A percentile compares a stretch with the other conserved stretches of the same genome.
Conservation (phyloP, 306 rosid genomes). For the Vicia villosa region DNA sequence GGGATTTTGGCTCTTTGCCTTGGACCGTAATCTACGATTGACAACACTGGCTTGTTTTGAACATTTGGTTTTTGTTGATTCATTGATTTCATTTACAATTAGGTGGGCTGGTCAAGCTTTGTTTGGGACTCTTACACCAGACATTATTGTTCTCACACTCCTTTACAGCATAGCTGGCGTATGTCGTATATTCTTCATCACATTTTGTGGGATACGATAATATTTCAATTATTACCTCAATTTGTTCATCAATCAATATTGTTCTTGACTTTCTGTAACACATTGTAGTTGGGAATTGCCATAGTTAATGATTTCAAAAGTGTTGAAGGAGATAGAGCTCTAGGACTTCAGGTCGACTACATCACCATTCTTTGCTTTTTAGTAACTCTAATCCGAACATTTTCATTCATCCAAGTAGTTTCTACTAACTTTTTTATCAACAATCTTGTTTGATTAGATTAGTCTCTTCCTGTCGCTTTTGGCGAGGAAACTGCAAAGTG, state of each 20-base stretch:
- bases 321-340: slow-evolving; percentile 93
- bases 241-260: slow-evolving; percentile 8
- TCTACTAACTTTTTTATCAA: slow-evolving; percentile 33
- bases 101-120: slow-evolving; percentile 99
- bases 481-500: slow-evolving; percentile 96
- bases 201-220: slow-evolving; percentile 25
- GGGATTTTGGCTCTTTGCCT: no score
- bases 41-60: not conserved
- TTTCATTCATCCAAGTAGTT: slow-evolving; percentile 21
- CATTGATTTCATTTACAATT: not conserved
- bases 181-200: slow-evolving; percentile 44
- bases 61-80: slow-evolving; percentile 25
- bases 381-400: slow-evolving; percentile 1
- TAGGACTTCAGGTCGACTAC: slow-evolving; percentile 86
- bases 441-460: slow-evolving; percentile 45
- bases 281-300: slow-evolving; percentile 86
- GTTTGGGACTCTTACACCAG: slow-evolving; percentile 96
- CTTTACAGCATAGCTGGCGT: slow-evolving; percentile 98
- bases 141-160: slow-evolving; percentile 78
- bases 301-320: slow-evolving; percentile 98
- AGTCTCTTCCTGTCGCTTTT: slow-evolving; percentile 98
- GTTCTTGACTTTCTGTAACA: slow-evolving; percentile 16
- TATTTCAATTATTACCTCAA: slow-evolving; percentile 15
- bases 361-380: slow-evolving; percentile 11
- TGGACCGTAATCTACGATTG: no score